Conservation (phyloP, 352 stramenopile genomes). For the Aphanomyces invadans region DNA sequence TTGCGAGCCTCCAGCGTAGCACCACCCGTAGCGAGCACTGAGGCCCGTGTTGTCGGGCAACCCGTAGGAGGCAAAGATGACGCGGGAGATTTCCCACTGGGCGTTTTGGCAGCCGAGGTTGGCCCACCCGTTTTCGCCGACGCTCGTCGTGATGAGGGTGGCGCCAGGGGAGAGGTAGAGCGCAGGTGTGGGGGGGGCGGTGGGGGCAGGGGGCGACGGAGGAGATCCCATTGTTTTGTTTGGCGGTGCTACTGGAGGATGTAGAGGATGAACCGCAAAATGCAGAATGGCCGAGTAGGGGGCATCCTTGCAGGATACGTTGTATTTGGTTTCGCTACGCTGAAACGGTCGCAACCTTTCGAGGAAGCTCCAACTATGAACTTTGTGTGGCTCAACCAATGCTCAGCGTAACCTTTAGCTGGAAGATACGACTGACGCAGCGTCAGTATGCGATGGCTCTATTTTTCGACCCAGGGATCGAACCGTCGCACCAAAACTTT, state of each 20-base stretch:
- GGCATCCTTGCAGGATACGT: background rate
- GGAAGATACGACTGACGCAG: background rate
- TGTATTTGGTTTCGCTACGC: background rate
- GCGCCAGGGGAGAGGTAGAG: conserved; percentile 11
- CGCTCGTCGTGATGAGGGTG: background rate
- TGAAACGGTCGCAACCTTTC: conserved; percentile 10
- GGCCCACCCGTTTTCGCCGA: background rate
- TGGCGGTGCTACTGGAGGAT: background rate
- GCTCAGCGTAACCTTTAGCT: background rate
- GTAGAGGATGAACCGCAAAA: background rate
- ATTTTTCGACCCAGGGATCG: background rate
- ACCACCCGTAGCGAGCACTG: conserved; percentile 11
- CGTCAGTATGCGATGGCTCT: background rate
- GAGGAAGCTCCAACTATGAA: background rate
- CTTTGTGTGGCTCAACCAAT: background rate
- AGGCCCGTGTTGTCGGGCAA: conserved; percentile 6
- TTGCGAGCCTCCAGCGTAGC: conserved; percentile 8
- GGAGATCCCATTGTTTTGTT: conserved; percentile 11
- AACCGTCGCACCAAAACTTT: too few species aligned
- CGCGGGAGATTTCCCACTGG: conserved; percentile 6
- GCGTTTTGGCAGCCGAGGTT: background rate
- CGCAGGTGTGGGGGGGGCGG: conserved; percentile 3
- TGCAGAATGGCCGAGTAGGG: background rate
- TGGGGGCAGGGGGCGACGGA: conserved; percentile 4
- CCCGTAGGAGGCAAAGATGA: conserved; percentile 23